phyloP scores from a whole-genome alignment of 2,329 filamentous ascomycete genomes.

The Aspergillus intermedius region DNA sequence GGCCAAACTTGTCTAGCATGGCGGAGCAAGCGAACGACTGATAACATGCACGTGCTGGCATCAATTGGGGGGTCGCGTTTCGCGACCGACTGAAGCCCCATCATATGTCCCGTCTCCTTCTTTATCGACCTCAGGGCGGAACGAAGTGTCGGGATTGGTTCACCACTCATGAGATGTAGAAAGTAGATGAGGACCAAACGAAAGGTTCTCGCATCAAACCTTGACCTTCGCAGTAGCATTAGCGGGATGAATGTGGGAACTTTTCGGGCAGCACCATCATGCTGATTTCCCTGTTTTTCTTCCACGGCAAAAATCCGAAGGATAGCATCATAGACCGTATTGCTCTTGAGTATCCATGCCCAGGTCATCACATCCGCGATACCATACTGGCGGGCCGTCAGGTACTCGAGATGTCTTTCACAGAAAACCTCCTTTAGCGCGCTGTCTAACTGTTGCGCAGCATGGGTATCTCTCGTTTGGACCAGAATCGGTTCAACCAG shows the following conservation, averaged over 20 bases:
- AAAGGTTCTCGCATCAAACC: slow-evolving; percentile 37
- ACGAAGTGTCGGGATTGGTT: slow-evolving; percentile 11
- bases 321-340: slow-evolving; percentile 28
- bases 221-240: slow-evolving; percentile 40
- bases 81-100: neutral
- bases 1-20: slow-evolving; percentile 48
- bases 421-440: slow-evolving; percentile 30
- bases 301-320: slow-evolving; percentile 30
- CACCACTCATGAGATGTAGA: slow-evolving; percentile 27
- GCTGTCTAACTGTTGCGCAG: slow-evolving; percentile 6
- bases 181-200: slow-evolving; percentile 37
- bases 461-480: slow-evolving; percentile 1
- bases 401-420: slow-evolving; percentile 18
- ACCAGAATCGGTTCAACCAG: slow-evolving; percentile 26
- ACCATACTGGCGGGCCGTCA: slow-evolving; percentile 29
- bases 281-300: slow-evolving; percentile 11
- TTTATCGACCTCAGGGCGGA: neutral
- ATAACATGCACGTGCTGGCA: slow-evolving; percentile 28
- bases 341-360: slow-evolving; percentile 42
- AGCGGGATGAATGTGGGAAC: slow-evolving; percentile 44
- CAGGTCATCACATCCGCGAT: slow-evolving; percentile 38
- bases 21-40: slow-evolving; percentile 44
- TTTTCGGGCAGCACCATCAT: slow-evolving; percentile 4
- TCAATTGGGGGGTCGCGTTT: slow-evolving; percentile 14
- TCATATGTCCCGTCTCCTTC: slow-evolving; percentile 2